Conservation (phyloP, 305 asterid genomes). For the Fraxinus floribunda region DNA sequence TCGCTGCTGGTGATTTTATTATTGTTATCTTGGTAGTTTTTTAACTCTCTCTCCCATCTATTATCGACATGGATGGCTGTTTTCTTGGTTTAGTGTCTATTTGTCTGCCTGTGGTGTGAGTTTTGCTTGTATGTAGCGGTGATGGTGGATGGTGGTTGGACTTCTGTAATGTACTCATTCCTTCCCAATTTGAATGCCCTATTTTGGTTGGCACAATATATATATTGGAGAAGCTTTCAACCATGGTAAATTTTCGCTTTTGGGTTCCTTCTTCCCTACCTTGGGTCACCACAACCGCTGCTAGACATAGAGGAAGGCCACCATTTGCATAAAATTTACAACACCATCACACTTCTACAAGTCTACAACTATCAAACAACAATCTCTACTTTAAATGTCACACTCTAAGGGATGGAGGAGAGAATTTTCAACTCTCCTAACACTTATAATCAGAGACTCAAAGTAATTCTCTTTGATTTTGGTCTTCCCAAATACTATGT, state of each 20-base stretch:
- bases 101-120: not conserved
- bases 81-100: not conserved
- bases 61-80: not conserved
- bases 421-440: not conserved
- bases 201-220: not conserved
- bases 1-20: constrained; percentile 5
- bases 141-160: not conserved
- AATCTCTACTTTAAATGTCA: not conserved
- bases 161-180: not conserved
- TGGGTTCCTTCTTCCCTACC: not conserved
- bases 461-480: not conserved
- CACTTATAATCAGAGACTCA: not conserved
- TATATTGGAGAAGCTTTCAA: not conserved
- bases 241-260: not conserved
- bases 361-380: not conserved
- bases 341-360: not conserved
- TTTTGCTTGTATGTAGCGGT: not conserved
- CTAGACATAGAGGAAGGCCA: not conserved
- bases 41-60: not conserved
- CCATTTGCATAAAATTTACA: not conserved
- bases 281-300: not conserved
- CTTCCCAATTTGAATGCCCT: not conserved
- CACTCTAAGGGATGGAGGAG: not conserved
- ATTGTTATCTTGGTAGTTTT: constrained; percentile 1
- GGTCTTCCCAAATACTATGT: not conserved